These are phyloP conservation scores for Colletotrichum kahawae DNA, from an alignment of 2,329 filamentous ascomycete species.

Conservation along the genomic window DNA sequence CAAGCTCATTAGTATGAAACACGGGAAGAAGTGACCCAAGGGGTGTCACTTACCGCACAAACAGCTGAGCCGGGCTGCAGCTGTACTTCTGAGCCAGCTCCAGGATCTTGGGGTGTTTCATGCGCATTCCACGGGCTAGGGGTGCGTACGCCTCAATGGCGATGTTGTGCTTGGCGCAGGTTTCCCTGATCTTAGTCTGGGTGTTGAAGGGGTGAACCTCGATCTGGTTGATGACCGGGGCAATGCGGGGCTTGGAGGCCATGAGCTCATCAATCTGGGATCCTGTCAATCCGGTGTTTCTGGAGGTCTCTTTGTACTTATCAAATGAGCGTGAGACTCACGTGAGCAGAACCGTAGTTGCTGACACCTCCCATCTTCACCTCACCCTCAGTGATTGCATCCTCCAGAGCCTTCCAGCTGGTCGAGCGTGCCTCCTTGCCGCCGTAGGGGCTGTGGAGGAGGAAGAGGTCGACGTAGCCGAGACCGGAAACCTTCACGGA, in stretches of 20 bases:
- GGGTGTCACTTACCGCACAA: slow-evolving; percentile 55
- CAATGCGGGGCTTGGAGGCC: slow-evolving; percentile 62
- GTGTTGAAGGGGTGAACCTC: slow-evolving; percentile 87
- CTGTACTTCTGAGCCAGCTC: slow-evolving; percentile 69
- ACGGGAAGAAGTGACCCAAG: not conserved
- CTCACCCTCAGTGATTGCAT: slow-evolving; percentile 75
- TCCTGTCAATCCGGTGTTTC: not conserved
- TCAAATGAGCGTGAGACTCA: slow-evolving; percentile 39
- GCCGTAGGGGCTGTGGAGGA: slow-evolving; percentile 81
- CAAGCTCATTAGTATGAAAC: not conserved
- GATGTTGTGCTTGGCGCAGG: slow-evolving; percentile 70
- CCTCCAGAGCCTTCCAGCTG: slow-evolving; percentile 79
- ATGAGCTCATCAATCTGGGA: slow-evolving; percentile 71
- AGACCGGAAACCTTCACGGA: slow-evolving; percentile 70
- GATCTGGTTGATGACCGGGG: slow-evolving; percentile 79
- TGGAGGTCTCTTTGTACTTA: not conserved
- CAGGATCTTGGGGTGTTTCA: slow-evolving; percentile 69
- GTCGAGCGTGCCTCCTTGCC: slow-evolving; percentile 70
- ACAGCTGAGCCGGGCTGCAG: slow-evolving; percentile 74
- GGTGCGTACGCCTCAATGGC: slow-evolving; percentile 82
- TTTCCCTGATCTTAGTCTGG: slow-evolving; percentile 67
- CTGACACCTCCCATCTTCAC: slow-evolving; percentile 75
- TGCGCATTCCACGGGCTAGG: slow-evolving; percentile 71
- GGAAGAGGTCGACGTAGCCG: slow-evolving; percentile 79
- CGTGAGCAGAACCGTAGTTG: slow-evolving; percentile 79